phyloP scores from a whole-genome alignment of 176 grass and related monocot genomes.

The Oryza glumipatula region DNA sequence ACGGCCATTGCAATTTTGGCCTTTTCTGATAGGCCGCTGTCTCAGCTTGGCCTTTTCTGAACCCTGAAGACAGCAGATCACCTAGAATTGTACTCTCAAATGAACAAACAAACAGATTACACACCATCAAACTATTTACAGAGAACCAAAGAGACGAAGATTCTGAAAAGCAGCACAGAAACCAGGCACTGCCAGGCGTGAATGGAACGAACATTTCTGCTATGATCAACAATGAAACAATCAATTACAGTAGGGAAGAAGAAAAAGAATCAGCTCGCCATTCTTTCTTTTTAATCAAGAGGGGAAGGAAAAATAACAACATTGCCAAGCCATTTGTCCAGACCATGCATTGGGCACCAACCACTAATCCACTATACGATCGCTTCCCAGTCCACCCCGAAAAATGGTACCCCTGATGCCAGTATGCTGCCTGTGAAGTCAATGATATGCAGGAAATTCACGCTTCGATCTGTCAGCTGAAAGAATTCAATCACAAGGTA shows the following conservation, averaged over 20 bases:
- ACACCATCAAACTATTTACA: neutral
- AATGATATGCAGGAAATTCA: constrained; percentile 35
- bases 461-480: constrained; percentile 1
- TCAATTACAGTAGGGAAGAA: constrained; percentile 54
- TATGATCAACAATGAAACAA: constrained; percentile 75
- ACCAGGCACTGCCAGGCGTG: neutral
- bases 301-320: constrained; percentile 23
- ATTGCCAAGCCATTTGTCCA: constrained; percentile 27
- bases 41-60: constrained; percentile 12
- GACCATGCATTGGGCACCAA: constrained; percentile 32
- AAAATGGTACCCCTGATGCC: constrained; percentile 46
- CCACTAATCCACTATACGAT: constrained; percentile 30
- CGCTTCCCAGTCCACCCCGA: constrained; percentile 13
- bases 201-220: constrained; percentile 47
- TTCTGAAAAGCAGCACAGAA: neutral
- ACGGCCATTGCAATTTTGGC: constrained; percentile 13
- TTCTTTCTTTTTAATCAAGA: constrained; percentile 60
- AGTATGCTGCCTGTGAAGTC: constrained; percentile 30
- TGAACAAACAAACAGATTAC: neutral
- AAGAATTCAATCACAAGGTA: constrained; percentile 34
- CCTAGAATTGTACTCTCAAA: neutral
- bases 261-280: constrained; percentile 60
- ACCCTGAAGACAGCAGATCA: neutral
- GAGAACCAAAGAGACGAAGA: neutral
- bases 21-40: neutral